Evolutionary conservation across 306 rosid species (phyloP).

Genomic region (Ammopiptanthus mongolicus): DNA sequence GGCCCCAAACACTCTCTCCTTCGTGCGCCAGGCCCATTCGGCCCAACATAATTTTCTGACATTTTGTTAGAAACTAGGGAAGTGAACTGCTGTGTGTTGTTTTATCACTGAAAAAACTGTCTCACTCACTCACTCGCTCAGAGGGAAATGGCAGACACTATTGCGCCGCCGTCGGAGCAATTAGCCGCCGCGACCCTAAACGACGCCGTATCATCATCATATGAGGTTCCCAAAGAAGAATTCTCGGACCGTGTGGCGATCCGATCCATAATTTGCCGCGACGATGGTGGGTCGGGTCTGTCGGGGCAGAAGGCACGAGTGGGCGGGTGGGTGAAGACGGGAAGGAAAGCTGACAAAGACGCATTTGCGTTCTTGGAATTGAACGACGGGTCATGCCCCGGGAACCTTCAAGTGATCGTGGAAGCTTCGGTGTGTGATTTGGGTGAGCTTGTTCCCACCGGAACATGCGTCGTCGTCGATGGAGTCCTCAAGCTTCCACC

Average conservation of each 20-base stretch:
- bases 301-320: slow-evolving; percentile 55
- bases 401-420: slow-evolving; percentile 79
- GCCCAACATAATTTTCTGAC: background rate
- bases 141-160: slow-evolving; percentile 30
- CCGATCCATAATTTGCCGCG: slow-evolving; percentile 50
- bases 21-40: too few relatives aligned
- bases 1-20: too few relatives aligned
- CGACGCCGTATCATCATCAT: background rate
- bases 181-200: slow-evolving; percentile 38
- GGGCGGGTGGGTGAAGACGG: slow-evolving; percentile 97
- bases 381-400: slow-evolving; percentile 82
- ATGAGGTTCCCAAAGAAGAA: slow-evolving; percentile 33
- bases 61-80: background rate
- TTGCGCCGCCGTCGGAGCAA: slow-evolving; percentile 44
- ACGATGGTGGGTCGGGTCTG: slow-evolving; percentile 75
- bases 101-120: too few relatives aligned
- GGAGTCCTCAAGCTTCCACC: slow-evolving; percentile 84
- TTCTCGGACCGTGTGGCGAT: slow-evolving; percentile 87
- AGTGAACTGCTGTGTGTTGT: too few relatives aligned
- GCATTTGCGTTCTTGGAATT: slow-evolving; percentile 86
- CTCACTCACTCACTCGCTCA: too few relatives aligned
- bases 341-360: slow-evolving; percentile 92
- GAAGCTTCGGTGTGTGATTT: slow-evolving; percentile 69
- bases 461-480: slow-evolving; percentile 71
- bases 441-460: slow-evolving; percentile 73